A percentile compares a stretch with the other conserved stretches of the same genome.
Evolutionary conservation across 495 filamentous ascomycete species (phyloP).

Genomic region (Aspergillus cristatus): DNA sequence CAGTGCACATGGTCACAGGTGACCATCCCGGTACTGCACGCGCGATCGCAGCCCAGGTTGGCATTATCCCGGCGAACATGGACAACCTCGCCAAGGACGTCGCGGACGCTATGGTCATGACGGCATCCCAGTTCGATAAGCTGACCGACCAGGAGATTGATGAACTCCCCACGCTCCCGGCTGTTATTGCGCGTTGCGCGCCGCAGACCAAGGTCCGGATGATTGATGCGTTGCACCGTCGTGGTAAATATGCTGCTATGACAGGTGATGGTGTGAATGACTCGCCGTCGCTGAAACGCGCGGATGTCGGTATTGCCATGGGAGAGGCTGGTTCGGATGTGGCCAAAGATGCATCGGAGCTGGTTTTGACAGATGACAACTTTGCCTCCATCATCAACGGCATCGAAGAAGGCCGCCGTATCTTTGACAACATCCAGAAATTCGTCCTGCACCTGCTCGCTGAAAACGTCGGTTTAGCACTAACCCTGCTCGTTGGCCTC

Average conservation of each 20-base stretch:
- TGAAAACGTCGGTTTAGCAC: conserved; percentile 64
- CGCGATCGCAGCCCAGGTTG: conserved; percentile 57
- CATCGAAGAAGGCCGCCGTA: conserved; percentile 60
- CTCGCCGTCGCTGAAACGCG: conserved; percentile 67
- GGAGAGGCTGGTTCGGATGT: conserved; percentile 70
- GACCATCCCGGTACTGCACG: conserved; percentile 58
- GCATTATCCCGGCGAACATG: conserved; percentile 53
- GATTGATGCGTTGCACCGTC: conserved; percentile 64
- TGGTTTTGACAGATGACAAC: conserved; percentile 76
- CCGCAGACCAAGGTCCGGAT: conserved; percentile 70
- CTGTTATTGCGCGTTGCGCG: conserved; percentile 63
- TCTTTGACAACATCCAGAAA: conserved; percentile 74
- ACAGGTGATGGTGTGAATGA: conserved; percentile 91
- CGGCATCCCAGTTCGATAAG: conserved; percentile 59
- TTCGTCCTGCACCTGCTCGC: conserved; percentile 66
- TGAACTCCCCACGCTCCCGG: conserved; percentile 50
- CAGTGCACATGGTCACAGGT: conserved; percentile 69
- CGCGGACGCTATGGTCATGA: conserved; percentile 59
- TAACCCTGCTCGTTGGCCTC: conserved; percentile 59
- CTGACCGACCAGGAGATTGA: conserved; percentile 58
- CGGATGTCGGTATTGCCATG: conserved; percentile 84
- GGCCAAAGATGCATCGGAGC: conserved; percentile 76
- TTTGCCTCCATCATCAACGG: conserved; percentile 74
- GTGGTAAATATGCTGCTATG: conserved; percentile 63
- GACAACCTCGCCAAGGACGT: conserved; percentile 42